Evolutionary conservation across 1,139 yeast genomes (phyloP), one percentile per base, ranked within the genome.

Genomic region (Trichomonascaceae sp.): DNA sequence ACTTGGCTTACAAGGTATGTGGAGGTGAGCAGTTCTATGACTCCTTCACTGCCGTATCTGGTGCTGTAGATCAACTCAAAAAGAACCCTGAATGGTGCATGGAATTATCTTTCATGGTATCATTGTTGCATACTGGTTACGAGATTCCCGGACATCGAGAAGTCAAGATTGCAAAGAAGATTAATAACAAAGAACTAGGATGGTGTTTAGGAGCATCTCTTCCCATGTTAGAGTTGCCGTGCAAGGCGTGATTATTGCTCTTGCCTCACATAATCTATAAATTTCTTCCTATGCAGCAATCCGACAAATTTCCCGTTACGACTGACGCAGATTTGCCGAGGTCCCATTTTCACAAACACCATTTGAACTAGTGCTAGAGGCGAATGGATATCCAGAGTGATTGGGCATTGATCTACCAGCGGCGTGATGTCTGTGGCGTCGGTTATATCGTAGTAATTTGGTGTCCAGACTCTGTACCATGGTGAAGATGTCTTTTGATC

Each of bases 191-290:
- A 65, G 99, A 93, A 72, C 77, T 93, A 53, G 99, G 98, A 39
- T 93, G 99, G 99, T 93, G 99, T 74, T 77, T 93, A 58, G 99
- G 99, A 61, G 99, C 99, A 1, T 88, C 97, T 0, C 78, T 93
- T 65, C 98, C 98, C 2, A 75, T 93, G 61, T 76, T 93, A 96
- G 96, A 78, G 74, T 54, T 90, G 96, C 74, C 55, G 9, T 45
- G 52, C 45, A 45, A 43, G 41, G 45, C 44, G 13, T 47, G 10
- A 13, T 19, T 19, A 18, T 13, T 43, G 30, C 19, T 45, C 39
- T 6, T 19, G 20, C 27, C 20, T 66, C 60, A 53, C 72, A 70
- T 55, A 66, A 78, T 81, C 83, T 53, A 81, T 77, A 60, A 80
- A 77, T 49, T 74, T 74, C 66, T 82, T 82, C 62, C 81, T 80